Conservation (phyloP, 768 basidiomycete species). For the Tephrocybe sp. region DNA sequence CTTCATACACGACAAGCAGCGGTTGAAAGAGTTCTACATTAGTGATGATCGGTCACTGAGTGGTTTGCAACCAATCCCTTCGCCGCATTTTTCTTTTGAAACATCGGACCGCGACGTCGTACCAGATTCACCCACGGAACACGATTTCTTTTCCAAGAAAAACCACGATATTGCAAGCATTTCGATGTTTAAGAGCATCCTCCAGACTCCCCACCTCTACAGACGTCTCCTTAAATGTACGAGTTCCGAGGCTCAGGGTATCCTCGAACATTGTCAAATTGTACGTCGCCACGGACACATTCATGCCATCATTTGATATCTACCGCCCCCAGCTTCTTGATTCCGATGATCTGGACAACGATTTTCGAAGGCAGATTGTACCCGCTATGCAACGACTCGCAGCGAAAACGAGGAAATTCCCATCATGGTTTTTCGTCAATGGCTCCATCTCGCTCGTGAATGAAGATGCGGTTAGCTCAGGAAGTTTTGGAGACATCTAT, state of each 20-base stretch:
- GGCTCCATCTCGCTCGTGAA: neutral
- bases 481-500: no score
- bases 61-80: no score
- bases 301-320: neutral
- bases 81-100: no score
- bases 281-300: neutral
- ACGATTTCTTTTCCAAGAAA: no score
- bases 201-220: neutral
- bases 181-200: no score
- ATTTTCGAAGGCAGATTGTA: neutral
- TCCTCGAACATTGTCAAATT: neutral
- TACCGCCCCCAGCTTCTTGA: neutral
- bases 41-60: no score
- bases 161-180: no score
- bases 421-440: neutral
- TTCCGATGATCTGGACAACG: neutral
- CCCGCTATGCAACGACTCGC: neutral
- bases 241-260: neutral
- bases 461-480: neutral
- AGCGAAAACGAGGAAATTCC: neutral
- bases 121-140: no score
- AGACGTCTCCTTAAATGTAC: neutral
- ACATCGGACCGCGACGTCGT: no score
- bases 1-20: no score
- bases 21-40: no score